phyloP scores from a whole-genome alignment of 169 alveolate species.

The Plasmodium knowlesi region DNA sequence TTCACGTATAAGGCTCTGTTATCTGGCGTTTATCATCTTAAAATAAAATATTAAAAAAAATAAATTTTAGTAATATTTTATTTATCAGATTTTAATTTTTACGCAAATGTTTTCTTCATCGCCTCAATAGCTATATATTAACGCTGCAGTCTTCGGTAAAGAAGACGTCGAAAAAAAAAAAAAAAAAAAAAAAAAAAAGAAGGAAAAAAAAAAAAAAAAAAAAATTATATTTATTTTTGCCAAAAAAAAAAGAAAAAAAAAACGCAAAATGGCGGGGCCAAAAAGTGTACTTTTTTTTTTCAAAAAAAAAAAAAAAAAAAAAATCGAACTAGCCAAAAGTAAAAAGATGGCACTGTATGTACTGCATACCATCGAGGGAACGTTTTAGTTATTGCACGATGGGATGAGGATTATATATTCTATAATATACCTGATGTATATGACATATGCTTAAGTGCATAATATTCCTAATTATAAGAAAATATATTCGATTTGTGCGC shows the following conservation, averaged over 20 bases:
- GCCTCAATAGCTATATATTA: conserved; percentile 74
- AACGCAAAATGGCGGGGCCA: conserved; percentile 45
- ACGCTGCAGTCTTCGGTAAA: conserved; percentile 77
- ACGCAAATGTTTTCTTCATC: conserved; percentile 74
- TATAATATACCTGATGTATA: neutral
- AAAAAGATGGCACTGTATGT: neutral
- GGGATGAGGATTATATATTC: neutral
- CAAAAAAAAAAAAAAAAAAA: neutral
- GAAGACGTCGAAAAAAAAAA: conserved; percentile 67
- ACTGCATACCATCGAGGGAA: neutral
- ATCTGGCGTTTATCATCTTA: conserved; percentile 74
- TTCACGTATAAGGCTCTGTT: conserved; percentile 56
- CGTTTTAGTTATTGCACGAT: neutral
- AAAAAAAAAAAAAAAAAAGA: neutral
- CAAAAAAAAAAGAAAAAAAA: conserved; percentile 29
- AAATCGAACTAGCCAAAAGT: neutral
- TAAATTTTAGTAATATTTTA: conserved; percentile 63
- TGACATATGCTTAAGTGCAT: neutral
- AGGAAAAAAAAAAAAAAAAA: conserved; percentile 20
- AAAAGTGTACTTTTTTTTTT: conserved; percentile 26
- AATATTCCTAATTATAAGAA: too few species aligned
- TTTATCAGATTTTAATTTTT: conserved; percentile 53
- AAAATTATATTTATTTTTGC: conserved; percentile 39
- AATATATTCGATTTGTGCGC: neutral
- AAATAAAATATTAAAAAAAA: conserved; percentile 50